Base-by-base conservation (phyloP, 331 rosid species). In the Pyracantha coccinea region DNA sequence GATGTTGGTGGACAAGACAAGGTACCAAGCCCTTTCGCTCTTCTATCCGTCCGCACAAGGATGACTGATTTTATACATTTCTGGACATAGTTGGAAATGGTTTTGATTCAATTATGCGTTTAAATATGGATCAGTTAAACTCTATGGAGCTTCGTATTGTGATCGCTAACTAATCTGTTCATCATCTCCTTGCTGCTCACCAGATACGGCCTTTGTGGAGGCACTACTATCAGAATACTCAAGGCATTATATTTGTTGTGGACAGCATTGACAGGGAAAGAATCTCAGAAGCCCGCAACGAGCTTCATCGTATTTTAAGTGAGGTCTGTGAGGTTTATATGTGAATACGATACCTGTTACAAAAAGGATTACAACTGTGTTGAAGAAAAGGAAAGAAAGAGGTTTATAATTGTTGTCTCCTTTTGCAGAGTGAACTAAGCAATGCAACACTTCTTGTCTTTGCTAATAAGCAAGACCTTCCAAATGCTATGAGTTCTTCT, bases 161-260 rank as follows among this genome's bases (percentile, higher is more conserved):
- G 13, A 69, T 11, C 55, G 20, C 17, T n/a, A 16, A 5, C 66
- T 71, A 31, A 13, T 71, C 32, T 32, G 52, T 31, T 55, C 53
- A 55, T 32, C 54, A 20, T 54, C 75, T 71, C 31, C 23, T 71
- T 55, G 66, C 31, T 55, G 66, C 19, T 71, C 44, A 68, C 47
- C 82, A 87, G 89, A 87, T 87, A 66, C 70, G 86, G 69, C 85
- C 89, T n/a, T 67, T 87, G 73, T 87, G 91, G 91, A 85, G 54
- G 72, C 87, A 85, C 75, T 87, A 85, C 84, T 83, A 83, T 62
- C 81, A 85, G 38, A 85, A 87, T 50, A 87, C 86, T 6, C 79
- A 77, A 76, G 88, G 85, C 63, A 77, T 88, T 65, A 33, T 85
- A 31, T 88, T 81, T 81, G 87, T 80, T 47, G 85, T 85, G 80